Evolutionary conservation across 257 asterid genomes (phyloP), one percentile per base, ranked within the genome.

Genomic region (Fraxinus excelsior): DNA sequence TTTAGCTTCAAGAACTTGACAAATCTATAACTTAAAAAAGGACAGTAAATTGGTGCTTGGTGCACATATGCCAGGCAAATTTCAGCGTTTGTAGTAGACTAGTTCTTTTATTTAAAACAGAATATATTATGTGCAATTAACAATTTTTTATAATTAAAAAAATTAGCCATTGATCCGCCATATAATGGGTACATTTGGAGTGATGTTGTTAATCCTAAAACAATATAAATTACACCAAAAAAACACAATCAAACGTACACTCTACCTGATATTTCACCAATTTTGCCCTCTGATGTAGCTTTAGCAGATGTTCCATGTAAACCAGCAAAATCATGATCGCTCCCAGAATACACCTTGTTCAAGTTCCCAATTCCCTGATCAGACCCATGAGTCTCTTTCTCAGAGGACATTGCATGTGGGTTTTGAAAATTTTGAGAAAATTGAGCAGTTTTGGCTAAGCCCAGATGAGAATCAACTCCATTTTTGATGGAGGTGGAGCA

Each of bases 401-500:
- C 65, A 21, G 11, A 37, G 13, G 65, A 49, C 62, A 1, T 2
- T 26, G 70, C 25, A 38, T 14, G 51, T 1, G 11, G 56, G 25
- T 60, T 12, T 19, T 19, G 62, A 18, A 51, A 19, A 51, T 18
- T 51, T 13, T 25, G 44, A 78, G 70, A 66, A 38, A 65, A 26
- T 44, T 64, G 72, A 29, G 66, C 67, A 38, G 65, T 66, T 66
- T 19, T 46, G 0, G 34, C 31, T 25, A 25, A 26, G 7, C 67
- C 79, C 74, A 56, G 28, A 71, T 44, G 37, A n/a, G 78, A 67
- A 73, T 64, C 46, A 11, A 74, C 19, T 21, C 3, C 73, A 21
- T 35, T 79, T 49, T 18, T 53, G 21, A 3, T 18, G 44, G 64
- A 67, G n/a, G 16, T 53, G 38, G 44, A 66, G 19, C 9, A 64